Evolutionary conservation across 164 flowering plant genomes (phyloP).

Genomic region (Macadamia tetraphylla): DNA sequence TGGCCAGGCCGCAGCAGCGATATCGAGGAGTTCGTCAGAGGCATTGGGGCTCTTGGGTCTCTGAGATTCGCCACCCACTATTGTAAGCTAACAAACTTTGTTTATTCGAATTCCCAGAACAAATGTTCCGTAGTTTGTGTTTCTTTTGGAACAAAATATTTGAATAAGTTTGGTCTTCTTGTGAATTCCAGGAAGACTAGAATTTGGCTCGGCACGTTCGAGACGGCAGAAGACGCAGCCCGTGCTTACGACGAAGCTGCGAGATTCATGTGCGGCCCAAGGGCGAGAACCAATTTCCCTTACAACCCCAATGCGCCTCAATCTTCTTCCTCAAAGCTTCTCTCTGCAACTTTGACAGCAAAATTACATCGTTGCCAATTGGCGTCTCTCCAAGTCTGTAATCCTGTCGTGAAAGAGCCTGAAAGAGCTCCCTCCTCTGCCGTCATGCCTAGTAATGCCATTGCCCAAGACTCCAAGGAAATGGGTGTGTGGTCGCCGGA

Average conservation of each 20-base stretch:
- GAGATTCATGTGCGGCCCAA: slow-evolving; percentile 78
- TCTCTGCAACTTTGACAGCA: slow-evolving; percentile 69
- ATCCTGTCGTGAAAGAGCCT: slow-evolving; percentile 21
- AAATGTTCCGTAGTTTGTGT: background rate
- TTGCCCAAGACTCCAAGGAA: slow-evolving; percentile 10
- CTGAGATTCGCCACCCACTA: slow-evolving; percentile 80
- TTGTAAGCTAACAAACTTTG: slow-evolving; percentile 35
- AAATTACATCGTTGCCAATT: slow-evolving; percentile 74
- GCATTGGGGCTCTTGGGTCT: slow-evolving; percentile 88
- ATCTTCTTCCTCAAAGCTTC: slow-evolving; percentile 54
- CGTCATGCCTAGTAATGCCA: slow-evolving; percentile 5
- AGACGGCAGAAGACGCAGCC: slow-evolving; percentile 89
- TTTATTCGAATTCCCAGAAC: background rate
- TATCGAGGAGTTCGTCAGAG: slow-evolving; percentile 70
- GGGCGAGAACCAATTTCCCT: slow-evolving; percentile 80
- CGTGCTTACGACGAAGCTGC: slow-evolving; percentile 90
- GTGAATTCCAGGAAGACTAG: slow-evolving; percentile 61
- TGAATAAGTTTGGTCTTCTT: background rate
- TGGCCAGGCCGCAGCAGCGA: slow-evolving; percentile 66
- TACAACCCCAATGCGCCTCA: slow-evolving; percentile 54
- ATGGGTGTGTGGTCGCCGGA: slow-evolving; percentile 9
- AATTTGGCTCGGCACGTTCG: slow-evolving; percentile 88
- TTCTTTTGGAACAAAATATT: slow-evolving; percentile 2
- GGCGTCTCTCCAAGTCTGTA: slow-evolving; percentile 66
- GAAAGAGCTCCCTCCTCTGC: slow-evolving; percentile 17